Percentiles rank a stretch among this genome's conserved stretches.
Conservation (phyloP, 768 basidiomycete genomes). For the Phlegmacium glaucopus region DNA sequence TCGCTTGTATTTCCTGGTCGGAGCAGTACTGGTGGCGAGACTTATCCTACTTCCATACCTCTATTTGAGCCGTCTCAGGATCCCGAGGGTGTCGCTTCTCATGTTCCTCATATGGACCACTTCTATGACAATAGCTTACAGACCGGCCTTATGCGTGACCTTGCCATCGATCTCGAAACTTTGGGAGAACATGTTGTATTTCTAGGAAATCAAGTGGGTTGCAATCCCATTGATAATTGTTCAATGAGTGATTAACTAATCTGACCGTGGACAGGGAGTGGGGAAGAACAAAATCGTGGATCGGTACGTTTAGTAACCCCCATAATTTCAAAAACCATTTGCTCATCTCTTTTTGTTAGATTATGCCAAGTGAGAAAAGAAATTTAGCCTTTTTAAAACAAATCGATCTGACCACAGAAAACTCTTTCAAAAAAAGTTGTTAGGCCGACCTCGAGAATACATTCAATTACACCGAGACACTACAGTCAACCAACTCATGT, state of each 20-base stretch:
- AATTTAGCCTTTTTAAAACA: neutral
- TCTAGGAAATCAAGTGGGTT: conserved; percentile 60
- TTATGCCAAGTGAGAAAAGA: conserved; percentile 46
- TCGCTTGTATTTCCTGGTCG: conserved; percentile 45
- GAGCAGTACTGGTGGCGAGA: conserved; percentile 29
- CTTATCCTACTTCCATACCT: conserved; percentile 38
- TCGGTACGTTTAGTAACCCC: conserved; percentile 35
- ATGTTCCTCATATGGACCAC: conserved; percentile 66
- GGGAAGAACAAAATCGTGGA: conserved; percentile 73
- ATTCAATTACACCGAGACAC: conserved; percentile 70
- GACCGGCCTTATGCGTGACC: conserved; percentile 62
- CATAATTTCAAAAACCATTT: neutral
- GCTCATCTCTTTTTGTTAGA: conserved; percentile 15
- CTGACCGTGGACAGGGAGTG: conserved; percentile 42
- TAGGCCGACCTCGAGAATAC: conserved; percentile 63
- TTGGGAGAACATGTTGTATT: conserved; percentile 63
- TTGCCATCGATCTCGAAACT: conserved; percentile 60
- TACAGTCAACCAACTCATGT: conserved; percentile 70
- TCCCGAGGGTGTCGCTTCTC: conserved; percentile 49
- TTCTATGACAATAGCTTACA: conserved; percentile 72
- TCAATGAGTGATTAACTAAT: neutral
- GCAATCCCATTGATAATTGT: neutral
- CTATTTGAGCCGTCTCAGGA: conserved; percentile 49
- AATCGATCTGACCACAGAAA: neutral
- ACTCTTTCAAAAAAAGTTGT: conserved; percentile 41